Conservation (phyloP, 2,329 filamentous ascomycete genomes). For the Sclerotinia spermophila region DNA sequence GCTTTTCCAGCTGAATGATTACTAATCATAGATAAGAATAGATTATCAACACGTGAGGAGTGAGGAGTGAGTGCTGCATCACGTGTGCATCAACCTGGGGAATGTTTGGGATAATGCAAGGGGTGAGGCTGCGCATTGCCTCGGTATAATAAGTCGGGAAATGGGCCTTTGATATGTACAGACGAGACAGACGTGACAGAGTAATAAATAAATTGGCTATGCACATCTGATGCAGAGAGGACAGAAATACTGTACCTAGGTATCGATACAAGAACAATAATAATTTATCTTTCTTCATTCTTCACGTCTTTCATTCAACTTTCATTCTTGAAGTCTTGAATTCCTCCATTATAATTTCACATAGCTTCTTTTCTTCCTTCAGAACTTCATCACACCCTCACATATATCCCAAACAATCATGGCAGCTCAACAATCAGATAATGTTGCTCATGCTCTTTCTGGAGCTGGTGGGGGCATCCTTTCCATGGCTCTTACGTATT, state of each 20-base stretch:
- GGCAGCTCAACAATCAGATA: slow-evolving; percentile 70
- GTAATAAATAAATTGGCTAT: background rate
- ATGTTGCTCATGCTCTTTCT: slow-evolving; percentile 91
- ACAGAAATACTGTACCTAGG: background rate
- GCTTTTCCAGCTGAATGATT: background rate
- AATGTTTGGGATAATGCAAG: slow-evolving; percentile 2
- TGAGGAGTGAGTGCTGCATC: too few relatives aligned
- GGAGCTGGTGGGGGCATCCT: slow-evolving; percentile 90
- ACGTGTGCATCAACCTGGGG: background rate
- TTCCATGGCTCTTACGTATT: slow-evolving; percentile 91
- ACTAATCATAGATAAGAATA: background rate
- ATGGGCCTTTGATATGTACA: background rate
- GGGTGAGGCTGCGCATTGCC: slow-evolving; percentile 5
- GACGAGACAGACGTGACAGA: too few relatives aligned
- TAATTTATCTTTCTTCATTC: slow-evolving; percentile 16
- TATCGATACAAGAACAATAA: background rate
- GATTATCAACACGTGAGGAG: background rate
- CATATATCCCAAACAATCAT: slow-evolving; percentile 21
- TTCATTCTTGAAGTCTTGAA: background rate
- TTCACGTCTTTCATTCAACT: slow-evolving; percentile 8
- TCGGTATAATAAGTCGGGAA: slow-evolving; percentile 22
- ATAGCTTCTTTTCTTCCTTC: slow-evolving; percentile 10
- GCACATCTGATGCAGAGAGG: slow-evolving; percentile 13
- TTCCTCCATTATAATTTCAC: background rate
- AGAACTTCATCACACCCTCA: background rate